Evolutionary conservation across 371 early-diverging fungal genomes (phyloP).

Genomic region (Quaeritorhiza haematococci): DNA sequence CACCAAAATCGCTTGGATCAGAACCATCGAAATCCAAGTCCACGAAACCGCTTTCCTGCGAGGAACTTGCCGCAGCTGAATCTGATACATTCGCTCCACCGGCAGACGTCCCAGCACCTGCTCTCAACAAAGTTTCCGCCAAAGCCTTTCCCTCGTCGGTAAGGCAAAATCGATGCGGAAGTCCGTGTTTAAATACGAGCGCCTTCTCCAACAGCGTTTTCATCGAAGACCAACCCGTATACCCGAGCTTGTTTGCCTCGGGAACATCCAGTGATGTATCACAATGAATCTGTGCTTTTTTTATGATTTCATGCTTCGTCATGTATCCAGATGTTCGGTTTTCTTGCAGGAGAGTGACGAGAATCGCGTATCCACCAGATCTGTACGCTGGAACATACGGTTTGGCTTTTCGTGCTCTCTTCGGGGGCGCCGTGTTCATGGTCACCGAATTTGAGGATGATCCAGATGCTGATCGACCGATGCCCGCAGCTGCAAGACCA

Average conservation of each 20-base stretch:
- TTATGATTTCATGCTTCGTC: conserved; percentile 56
- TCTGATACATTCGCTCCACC: not conserved
- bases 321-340: conserved; percentile 23
- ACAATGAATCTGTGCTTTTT: conserved; percentile 56
- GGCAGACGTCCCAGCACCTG: no score
- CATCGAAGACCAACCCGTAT: conserved; percentile 77
- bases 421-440: no score
- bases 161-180: conserved; percentile 59
- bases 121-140: no score
- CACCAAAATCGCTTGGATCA: not conserved
- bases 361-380: conserved; percentile 79
- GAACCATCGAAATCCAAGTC: not conserved
- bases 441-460: no score
- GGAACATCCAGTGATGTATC: conserved; percentile 62
- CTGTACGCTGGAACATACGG: conserved; percentile 77
- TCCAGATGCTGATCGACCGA: no score
- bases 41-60: not conserved
- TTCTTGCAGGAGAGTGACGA: conserved; percentile 60
- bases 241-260: conserved; percentile 33
- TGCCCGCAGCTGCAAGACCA: no score
- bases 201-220: conserved; percentile 63
- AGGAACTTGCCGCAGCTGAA: not conserved
- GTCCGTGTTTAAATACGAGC: conserved; percentile 59
- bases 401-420: conserved; percentile 11
- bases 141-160: conserved; percentile 68